A percentile compares a stretch with the other conserved stretches of the same genome.
These are phyloP conservation scores for Saccharomycopsis hybrid DNA, from an alignment of 1,139 yeast species.

Conservation along the genomic window DNA sequence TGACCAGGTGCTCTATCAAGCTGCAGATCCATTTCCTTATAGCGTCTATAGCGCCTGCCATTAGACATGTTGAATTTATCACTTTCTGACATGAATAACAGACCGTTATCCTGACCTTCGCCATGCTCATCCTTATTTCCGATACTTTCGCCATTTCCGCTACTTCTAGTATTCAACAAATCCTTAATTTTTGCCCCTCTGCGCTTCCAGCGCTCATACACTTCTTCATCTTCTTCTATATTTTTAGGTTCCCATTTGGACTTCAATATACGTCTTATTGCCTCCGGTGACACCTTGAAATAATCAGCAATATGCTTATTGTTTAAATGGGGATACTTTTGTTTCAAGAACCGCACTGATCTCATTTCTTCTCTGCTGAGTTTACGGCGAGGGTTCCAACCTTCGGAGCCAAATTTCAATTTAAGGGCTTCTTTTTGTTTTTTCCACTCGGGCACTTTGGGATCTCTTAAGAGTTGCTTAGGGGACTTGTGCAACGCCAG, in stretches of 20 bases:
- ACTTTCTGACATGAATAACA: too few relatives aligned
- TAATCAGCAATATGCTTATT: conserved; percentile 56
- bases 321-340: conserved; percentile 51
- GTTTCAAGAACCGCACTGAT: conserved; percentile 52
- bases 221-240: conserved; percentile 38
- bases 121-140: too few relatives aligned
- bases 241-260: conserved; percentile 69
- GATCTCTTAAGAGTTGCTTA: conserved; percentile 17
- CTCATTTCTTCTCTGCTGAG: conserved; percentile 68
- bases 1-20: too few relatives aligned
- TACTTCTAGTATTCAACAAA: conserved; percentile 9
- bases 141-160: too few relatives aligned
- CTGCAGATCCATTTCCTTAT: too few relatives aligned
- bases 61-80: too few relatives aligned
- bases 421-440: conserved; percentile 56
- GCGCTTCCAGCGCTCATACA: conserved; percentile 44
- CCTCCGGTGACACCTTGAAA: conserved; percentile 75
- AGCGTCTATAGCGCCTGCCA: too few relatives aligned
- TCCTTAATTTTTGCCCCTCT: conserved; percentile 35
- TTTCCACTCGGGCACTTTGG: conserved; percentile 53
- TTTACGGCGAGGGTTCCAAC: conserved; percentile 67
- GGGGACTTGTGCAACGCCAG: neutral
- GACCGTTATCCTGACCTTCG: too few relatives aligned
- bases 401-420: conserved; percentile 48
- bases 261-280: conserved; percentile 69